Conservation (phyloP, 208 protist genomes). For the Trypanosoma scelopori region DNA sequence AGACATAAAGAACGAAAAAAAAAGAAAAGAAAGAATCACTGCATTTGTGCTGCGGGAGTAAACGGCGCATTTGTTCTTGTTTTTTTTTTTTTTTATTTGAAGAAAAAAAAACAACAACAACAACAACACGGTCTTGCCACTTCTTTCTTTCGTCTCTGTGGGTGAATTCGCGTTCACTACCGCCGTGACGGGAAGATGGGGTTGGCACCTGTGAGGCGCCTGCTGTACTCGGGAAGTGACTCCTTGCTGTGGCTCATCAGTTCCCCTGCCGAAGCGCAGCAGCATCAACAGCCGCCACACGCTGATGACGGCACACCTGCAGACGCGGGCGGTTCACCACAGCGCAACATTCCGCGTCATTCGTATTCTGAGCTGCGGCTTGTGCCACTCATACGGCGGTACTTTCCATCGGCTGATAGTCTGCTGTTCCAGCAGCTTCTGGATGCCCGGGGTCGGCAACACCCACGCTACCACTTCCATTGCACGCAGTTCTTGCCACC, state of each 20-base stretch:
- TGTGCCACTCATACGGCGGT: constrained; percentile 44
- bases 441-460: constrained; percentile 35
- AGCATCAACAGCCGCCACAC: neutral
- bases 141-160: constrained; percentile 1
- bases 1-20: too few relatives aligned
- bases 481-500: constrained; percentile 41
- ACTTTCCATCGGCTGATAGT: constrained; percentile 41
- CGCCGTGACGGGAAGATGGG: constrained; percentile 1
- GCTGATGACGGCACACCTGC: neutral
- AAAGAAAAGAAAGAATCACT: neutral
- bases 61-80: too few relatives aligned
- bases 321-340: neutral
- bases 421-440: constrained; percentile 57
- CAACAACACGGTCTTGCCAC: too few relatives aligned
- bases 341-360: neutral
- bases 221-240: constrained; percentile 4
- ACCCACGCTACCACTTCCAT: constrained; percentile 61
- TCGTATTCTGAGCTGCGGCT: constrained; percentile 46
- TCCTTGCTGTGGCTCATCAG: constrained; percentile 22
- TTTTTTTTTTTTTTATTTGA: too few relatives aligned
- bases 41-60: neutral
- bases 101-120: too few relatives aligned
- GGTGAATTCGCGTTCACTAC: neutral
- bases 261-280: neutral
- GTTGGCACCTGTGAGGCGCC: constrained; percentile 5